Percentiles rank a stretch among this genome's conserved stretches.
Conservation (phyloP, 2,329 filamentous ascomycete genomes). For the Aschersonia sp. region DNA sequence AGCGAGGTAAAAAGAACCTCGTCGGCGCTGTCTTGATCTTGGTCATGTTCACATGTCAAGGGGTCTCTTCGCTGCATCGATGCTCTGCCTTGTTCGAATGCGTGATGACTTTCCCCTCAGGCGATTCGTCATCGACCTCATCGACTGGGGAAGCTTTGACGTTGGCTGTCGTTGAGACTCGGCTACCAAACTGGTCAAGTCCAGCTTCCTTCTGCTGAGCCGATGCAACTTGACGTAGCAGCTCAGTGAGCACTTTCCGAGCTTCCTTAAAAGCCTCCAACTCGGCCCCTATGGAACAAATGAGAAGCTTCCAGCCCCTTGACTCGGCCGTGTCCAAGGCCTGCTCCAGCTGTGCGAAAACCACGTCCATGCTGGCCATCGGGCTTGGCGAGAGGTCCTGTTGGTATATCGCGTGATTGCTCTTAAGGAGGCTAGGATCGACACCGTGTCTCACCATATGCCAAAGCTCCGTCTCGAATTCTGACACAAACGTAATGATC, state of each 20-base stretch:
- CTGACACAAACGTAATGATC: slow-evolving; percentile 40
- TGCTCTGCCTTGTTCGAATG: too few relatives aligned
- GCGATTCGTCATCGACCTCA: too few relatives aligned
- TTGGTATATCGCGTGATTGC: slow-evolving; percentile 3
- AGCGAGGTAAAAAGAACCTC: too few relatives aligned
- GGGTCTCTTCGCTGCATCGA: too few relatives aligned
- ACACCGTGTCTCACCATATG: slow-evolving; percentile 29
- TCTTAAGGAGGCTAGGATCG: background rate
- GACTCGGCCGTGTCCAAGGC: slow-evolving; percentile 40
- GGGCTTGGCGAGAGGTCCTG: slow-evolving; percentile 29
- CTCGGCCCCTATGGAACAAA: slow-evolving; percentile 63
- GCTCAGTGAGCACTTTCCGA: slow-evolving; percentile 31
- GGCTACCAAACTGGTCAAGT: background rate
- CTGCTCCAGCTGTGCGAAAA: slow-evolving; percentile 39
- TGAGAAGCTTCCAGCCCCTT: slow-evolving; percentile 58
- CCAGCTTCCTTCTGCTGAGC: background rate
- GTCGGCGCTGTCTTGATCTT: too few relatives aligned
- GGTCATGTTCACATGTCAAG: too few relatives aligned
- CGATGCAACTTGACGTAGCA: background rate
- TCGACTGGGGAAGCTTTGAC: too few relatives aligned
- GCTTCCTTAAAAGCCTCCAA: slow-evolving; percentile 51
- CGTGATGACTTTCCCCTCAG: too few relatives aligned
- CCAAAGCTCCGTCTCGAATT: slow-evolving; percentile 52
- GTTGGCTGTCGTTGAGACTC: too few relatives aligned
- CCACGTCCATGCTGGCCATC: slow-evolving; percentile 39